These are phyloP conservation scores for Phytopythium boreale DNA, from an alignment of 352 stramenopile genomes.

Conservation along the genomic window DNA sequence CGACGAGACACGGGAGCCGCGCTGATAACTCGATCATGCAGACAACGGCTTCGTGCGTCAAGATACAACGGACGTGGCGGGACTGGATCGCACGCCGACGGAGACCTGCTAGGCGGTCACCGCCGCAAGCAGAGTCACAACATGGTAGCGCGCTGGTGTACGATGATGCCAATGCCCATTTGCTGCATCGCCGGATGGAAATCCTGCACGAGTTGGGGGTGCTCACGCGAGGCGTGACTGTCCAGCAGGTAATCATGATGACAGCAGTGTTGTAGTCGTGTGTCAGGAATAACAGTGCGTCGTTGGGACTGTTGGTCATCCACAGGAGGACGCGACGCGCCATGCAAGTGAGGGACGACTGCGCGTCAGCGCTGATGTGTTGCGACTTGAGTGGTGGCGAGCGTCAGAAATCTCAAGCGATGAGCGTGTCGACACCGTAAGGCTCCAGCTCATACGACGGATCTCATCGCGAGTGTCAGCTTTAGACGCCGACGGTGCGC, in stretches of 20 bases:
- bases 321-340: background rate
- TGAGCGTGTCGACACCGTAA: background rate
- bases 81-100: conserved; percentile 8
- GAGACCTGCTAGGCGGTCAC: background rate
- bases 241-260: background rate
- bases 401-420: background rate
- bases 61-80: conserved; percentile 16
- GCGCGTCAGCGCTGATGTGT: background rate
- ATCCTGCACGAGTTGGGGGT: conserved; percentile 1
- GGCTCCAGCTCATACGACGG: background rate
- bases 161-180: background rate
- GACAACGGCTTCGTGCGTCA: conserved; percentile 6
- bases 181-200: conserved; percentile 1
- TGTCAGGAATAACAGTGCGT: background rate
- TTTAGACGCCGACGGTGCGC: background rate
- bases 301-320: background rate
- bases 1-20: background rate
- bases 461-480: conserved; percentile 4
- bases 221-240: background rate
- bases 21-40: background rate
- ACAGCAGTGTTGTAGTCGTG: no score
- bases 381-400: background rate
- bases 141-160: background rate
- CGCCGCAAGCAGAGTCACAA: background rate
- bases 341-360: background rate